Base-by-base conservation (phyloP, 1,284 basidiomycete genomes). In the Schizopora paradoxa region DNA sequence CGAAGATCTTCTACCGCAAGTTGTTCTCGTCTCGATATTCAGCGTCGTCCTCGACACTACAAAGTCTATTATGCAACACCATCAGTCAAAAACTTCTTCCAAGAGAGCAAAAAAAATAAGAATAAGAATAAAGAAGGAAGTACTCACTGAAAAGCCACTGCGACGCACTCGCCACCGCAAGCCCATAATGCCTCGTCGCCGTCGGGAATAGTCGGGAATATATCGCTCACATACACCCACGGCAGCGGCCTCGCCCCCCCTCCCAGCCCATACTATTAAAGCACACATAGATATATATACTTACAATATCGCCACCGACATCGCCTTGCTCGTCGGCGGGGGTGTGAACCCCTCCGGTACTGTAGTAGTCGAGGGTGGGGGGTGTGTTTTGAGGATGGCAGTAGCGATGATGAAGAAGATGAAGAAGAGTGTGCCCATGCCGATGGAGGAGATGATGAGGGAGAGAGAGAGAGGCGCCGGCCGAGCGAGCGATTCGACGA, bases 191-290 rank as follows among this genome's bases (percentile, higher is more conserved):
- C 48, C 87, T 70, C 7, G 86, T 88, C 35, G 84, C 67, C 27
- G 85, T 90, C 22, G 82, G 84, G 74, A 91, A 90, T 58, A 91
- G 85, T 90, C 22, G 82, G 84, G 74, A 91, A 90, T 58, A 91
- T 88, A 61, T 91, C 87, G 11, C 84, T 69, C 16, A 79, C 79
- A 54, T 86, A 86, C 6, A 86, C 78, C 83, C 82, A 86, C 6
- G 76, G 75, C 10, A 76, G 57, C n/a, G 71, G 67, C 18, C 76
- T n/a, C n/a, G n/a, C n/a, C n/a, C n/a, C n/a, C n/a, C n/a, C n/a
- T n/a, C 76, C 72, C 72, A 77, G 14, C 79, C 84, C 74, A 86
- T 78, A 1, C 78, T 80, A 57, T 86, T 86, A 63, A 85, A 86
- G 59, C 74, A 78, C 21, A 83, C 82, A 51, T 82, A 86, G 38